These are phyloP conservation scores for Spathaspora sp. DNA, from an alignment of 805 yeast species.

Conservation along the genomic window DNA sequence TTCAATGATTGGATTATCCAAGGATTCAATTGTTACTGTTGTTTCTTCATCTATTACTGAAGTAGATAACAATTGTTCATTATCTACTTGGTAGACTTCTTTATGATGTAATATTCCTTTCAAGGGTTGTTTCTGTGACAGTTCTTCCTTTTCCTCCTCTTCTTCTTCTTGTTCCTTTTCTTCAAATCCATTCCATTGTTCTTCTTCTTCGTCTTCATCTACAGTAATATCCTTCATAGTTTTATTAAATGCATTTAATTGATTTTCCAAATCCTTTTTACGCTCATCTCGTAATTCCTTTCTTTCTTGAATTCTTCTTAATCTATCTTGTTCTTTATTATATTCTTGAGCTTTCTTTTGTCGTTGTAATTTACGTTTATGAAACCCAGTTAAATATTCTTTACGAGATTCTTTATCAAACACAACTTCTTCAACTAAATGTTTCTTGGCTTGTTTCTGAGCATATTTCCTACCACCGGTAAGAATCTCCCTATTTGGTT, in stretches of 20 bases:
- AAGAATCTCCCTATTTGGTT: constrained; percentile 75
- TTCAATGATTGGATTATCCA: constrained; percentile 41
- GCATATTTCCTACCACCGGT: constrained; percentile 84
- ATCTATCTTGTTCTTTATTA: constrained; percentile 72
- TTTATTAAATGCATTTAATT: constrained; percentile 55
- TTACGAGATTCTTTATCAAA: constrained; percentile 77
- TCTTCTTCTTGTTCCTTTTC: constrained; percentile 10
- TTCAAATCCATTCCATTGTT: constrained; percentile 40
- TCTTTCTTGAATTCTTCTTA: constrained; percentile 73
- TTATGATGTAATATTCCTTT: constrained; percentile 46
- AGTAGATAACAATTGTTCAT: constrained; percentile 16
- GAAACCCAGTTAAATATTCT: constrained; percentile 92
- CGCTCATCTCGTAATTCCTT: constrained; percentile 67
- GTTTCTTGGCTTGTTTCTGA: constrained; percentile 59
- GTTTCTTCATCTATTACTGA: constrained; percentile 46
- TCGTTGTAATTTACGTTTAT: constrained; percentile 85
- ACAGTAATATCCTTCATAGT: constrained; percentile 27
- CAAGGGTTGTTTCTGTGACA: background rate
- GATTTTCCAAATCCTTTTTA: constrained; percentile 59
- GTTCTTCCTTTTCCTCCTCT: constrained; percentile 7
- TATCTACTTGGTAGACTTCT: constrained; percentile 31
- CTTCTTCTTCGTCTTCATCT: constrained; percentile 20
- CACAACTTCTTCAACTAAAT: constrained; percentile 76
- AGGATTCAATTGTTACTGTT: constrained; percentile 36
- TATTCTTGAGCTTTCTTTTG: constrained; percentile 80